These are phyloP conservation scores for Metschnikowia lunata DNA, from an alignment of 805 yeast genomes.

Conservation along the genomic window DNA sequence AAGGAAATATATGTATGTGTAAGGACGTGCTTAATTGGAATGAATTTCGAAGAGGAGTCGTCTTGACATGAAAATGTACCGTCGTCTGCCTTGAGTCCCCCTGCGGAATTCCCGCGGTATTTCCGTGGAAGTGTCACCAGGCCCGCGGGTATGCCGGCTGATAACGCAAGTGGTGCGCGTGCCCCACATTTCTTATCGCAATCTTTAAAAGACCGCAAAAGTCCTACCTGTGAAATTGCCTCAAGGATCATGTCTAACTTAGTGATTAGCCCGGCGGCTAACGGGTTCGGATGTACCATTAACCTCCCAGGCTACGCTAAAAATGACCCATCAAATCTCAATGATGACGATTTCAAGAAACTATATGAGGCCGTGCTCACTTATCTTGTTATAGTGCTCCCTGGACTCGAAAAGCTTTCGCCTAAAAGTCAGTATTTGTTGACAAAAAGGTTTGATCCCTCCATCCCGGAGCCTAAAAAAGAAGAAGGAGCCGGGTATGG, in stretches of 20 bases:
- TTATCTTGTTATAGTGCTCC: constrained; percentile 70
- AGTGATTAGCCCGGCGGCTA: constrained; percentile 8
- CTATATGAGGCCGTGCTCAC: constrained; percentile 63
- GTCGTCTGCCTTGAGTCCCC: too few relatives aligned
- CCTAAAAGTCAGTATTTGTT: constrained; percentile 74
- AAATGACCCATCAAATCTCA: constrained; percentile 67
- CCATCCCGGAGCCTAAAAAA: constrained; percentile 41
- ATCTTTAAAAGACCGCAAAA: constrained; percentile 4
- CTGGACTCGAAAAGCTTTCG: constrained; percentile 59
- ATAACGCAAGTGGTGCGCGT: neutral
- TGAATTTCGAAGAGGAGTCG: too few relatives aligned
- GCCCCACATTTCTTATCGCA: constrained; percentile 8
- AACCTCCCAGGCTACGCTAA: constrained; percentile 58
- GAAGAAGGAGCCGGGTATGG: constrained; percentile 60
- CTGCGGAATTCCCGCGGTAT: neutral
- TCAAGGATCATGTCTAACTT: constrained; percentile 1
- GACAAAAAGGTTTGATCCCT: constrained; percentile 76
- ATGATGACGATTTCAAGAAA: constrained; percentile 57
- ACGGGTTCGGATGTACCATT: constrained; percentile 61
- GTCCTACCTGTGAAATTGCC: neutral
- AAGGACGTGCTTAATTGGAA: too few relatives aligned
- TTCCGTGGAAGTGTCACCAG: neutral
- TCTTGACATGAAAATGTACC: too few relatives aligned
- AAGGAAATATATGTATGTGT: too few relatives aligned
- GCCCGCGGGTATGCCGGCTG: constrained; percentile 7